Conservation (phyloP, 495 filamentous ascomycete species). For the Clavariopsis aquatica region DNA sequence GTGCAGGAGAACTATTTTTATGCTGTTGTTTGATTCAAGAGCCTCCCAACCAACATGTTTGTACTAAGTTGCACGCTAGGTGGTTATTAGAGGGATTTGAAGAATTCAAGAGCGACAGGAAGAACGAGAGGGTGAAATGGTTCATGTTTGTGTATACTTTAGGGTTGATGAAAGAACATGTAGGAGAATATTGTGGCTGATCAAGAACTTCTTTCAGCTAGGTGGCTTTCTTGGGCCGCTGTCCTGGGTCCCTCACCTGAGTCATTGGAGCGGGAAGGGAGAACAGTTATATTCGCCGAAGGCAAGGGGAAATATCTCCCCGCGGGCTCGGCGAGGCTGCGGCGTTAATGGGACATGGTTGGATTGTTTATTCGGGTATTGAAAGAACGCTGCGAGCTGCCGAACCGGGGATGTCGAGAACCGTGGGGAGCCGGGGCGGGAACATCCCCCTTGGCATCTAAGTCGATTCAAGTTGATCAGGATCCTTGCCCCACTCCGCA, state of each 20-base stretch:
- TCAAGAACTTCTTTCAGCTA: constrained; percentile 19
- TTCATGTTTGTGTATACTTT: neutral
- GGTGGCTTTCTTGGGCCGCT: constrained; percentile 13
- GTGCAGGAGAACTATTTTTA: neutral
- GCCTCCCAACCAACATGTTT: neutral
- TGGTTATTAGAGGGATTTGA: neutral
- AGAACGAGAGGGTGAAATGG: neutral
- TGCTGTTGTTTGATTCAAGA: neutral
- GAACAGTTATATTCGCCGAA: neutral
- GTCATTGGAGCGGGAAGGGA: neutral
- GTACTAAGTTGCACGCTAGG: neutral
- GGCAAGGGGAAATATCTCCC: neutral
- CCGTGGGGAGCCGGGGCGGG: neutral
- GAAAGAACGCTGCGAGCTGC: neutral
- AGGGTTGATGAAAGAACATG: neutral
- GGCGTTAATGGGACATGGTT: too few relatives aligned
- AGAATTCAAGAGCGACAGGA: neutral
- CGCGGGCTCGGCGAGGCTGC: too few relatives aligned
- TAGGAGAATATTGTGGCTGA: neutral
- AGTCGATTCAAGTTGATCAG: neutral
- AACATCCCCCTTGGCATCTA: neutral
- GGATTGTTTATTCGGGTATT: neutral
- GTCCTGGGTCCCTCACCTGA: neutral
- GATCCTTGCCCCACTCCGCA: neutral
- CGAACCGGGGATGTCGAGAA: neutral